Evolutionary conservation across 2,329 filamentous ascomycete species (phyloP).

Genomic region (Cladophialophora psammophila): DNA sequence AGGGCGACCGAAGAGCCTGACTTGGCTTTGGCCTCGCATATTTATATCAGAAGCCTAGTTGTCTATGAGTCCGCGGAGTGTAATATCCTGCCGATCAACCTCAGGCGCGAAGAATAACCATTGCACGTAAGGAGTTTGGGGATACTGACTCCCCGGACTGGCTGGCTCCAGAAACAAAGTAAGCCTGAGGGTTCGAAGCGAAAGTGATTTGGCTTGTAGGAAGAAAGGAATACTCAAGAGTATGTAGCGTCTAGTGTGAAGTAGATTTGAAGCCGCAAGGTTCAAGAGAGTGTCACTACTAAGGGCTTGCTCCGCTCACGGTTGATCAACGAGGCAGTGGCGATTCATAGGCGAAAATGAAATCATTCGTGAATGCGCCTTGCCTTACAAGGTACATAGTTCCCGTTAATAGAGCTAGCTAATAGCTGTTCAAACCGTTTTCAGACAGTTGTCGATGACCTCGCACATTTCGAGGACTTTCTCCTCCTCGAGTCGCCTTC

Average conservation of each 20-base stretch:
- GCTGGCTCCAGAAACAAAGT: not conserved
- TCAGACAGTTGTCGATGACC: slow-evolving; percentile 47
- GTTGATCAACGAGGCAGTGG: not conserved
- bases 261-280: not conserved
- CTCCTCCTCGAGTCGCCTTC: slow-evolving; percentile 44
- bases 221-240: not conserved
- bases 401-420: not conserved
- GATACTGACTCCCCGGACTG: not conserved
- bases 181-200: not conserved
- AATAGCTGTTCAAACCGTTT: slow-evolving; percentile 7
- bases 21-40: too few relatives aligned
- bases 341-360: not conserved
- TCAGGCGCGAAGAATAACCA: not conserved
- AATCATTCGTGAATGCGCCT: not conserved
- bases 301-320: not conserved
- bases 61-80: not conserved
- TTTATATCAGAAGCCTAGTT: too few relatives aligned
- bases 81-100: not conserved
- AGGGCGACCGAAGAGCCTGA: too few relatives aligned
- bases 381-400: not conserved
- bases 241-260: not conserved
- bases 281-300: not conserved
- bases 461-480: slow-evolving; percentile 49
- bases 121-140: not conserved
- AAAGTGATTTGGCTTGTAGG: not conserved